Conservation (phyloP, 805 yeast species). For the Saccharomycopsis fermentans region DNA sequence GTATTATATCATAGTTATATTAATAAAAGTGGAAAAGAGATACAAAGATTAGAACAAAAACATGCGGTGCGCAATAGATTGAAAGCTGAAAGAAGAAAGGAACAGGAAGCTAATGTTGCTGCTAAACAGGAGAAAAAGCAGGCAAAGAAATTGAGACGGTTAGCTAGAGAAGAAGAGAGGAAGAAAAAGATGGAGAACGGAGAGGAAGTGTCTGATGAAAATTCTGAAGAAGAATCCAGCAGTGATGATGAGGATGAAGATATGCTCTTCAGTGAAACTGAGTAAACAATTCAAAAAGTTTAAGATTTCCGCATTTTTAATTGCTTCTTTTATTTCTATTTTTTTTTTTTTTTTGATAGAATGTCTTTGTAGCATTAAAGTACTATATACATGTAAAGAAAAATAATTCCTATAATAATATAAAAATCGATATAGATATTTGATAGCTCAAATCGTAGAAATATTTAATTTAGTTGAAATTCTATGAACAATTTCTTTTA, state of each 20-base stretch:
- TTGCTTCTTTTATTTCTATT: background rate
- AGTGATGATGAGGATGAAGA: slow-evolving; percentile 6
- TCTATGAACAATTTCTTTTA: background rate
- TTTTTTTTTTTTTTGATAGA: background rate
- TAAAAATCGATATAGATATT: background rate
- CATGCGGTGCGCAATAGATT: slow-evolving; percentile 54
- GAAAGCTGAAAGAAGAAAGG: slow-evolving; percentile 62
- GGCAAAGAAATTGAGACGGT: slow-evolving; percentile 60
- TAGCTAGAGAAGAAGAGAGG: slow-evolving; percentile 37
- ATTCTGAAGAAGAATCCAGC: background rate
- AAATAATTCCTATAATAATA: background rate
- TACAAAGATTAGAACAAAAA: slow-evolving; percentile 48
- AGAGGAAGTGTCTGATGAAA: slow-evolving; percentile 1
- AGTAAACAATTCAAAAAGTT: background rate
- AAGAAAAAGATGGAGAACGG: slow-evolving; percentile 19
- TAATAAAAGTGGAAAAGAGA: slow-evolving; percentile 53
- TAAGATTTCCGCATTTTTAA: background rate
- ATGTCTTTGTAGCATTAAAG: background rate
- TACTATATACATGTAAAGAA: background rate
- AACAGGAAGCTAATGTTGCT: slow-evolving; percentile 69
- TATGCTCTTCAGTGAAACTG: slow-evolving; percentile 3
- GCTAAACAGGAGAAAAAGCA: slow-evolving; percentile 65
- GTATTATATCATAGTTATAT: slow-evolving; percentile 73
- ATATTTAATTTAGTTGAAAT: background rate
- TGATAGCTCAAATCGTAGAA: background rate